Base-by-base conservation (phyloP, 805 yeast genomes). In the Candida boleticola region DNA sequence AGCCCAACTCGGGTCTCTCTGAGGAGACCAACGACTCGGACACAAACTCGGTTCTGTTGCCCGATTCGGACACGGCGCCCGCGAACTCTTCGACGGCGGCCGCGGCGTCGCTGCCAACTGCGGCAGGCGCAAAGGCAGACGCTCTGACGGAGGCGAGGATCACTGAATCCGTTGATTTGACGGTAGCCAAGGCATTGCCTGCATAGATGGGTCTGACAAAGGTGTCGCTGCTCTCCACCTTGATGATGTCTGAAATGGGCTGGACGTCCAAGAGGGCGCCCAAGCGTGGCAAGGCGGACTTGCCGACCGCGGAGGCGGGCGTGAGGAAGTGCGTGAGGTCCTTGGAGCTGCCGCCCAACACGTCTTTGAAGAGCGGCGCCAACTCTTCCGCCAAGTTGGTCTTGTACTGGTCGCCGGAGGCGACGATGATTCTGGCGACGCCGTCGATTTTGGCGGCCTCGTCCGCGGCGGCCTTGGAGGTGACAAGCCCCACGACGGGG, bases 161-260 rank as follows among this genome's bases (percentile, higher is more conserved):
- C 48, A 78, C 70, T 3, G 72, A 60, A 55, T 92, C 97, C 19
- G 61, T 71, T 19, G 88, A 72, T 61, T 81, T 78, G 38, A 93
- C 87, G 2, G 96, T 89, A 31, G 88, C 78, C 44, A 88, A 70
- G 4, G 95, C 95, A 64, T 93, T 93, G 37, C 99, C 99, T 17
- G 99, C 98, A 60, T 87, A 93, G 29, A 92, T 89, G 36, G 98
- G 97, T 63, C 98, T 83, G 29, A 84, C 82, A 64, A 92, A 93
- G 5, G 93, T 85, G 47, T 76, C 78, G 14, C 78, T 73, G 39
- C 79, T 69, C 49, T 76, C 77, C 30, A 92, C 83, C 55, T 78
- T 77, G 51, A 77, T 78, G 44, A 93, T 76, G 58, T 92, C 98
- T 21, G 92, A 80, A 39, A 93, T 67, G 22, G 97, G 97, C 68